Percentiles rank a stretch among this genome's conserved stretches.
phyloP scores from a whole-genome alignment of 345 rosid genomes.

The Eucalyptus rudis region DNA sequence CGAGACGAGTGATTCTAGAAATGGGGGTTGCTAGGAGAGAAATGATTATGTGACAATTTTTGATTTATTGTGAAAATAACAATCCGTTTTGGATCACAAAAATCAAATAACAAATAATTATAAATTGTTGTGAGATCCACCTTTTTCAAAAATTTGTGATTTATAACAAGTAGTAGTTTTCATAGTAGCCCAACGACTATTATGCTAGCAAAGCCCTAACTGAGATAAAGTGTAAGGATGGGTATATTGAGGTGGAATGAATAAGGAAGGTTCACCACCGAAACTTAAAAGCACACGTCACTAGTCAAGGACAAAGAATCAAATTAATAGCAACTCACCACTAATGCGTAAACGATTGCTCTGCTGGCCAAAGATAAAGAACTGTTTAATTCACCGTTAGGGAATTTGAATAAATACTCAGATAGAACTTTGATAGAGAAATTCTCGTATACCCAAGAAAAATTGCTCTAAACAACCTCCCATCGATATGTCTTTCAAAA shows the following conservation, averaged over 20 bases:
- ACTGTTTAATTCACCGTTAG: too few relatives aligned
- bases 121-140: too few relatives aligned
- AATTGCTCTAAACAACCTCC: neutral
- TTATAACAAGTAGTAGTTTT: too few relatives aligned
- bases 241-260: neutral
- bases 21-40: neutral
- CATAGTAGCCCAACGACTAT: accelerated
- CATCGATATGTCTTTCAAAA: too few relatives aligned
- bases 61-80: too few relatives aligned
- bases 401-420: neutral
- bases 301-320: neutral
- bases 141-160: too few relatives aligned
- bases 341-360: neutral
- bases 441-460: neutral
- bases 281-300: neutral
- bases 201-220: too few relatives aligned
- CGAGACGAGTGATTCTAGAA: neutral
- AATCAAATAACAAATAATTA: too few relatives aligned
- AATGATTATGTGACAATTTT: too few relatives aligned
- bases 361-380: too few relatives aligned
- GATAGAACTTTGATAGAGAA: neutral
- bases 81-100: too few relatives aligned
- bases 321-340: neutral
- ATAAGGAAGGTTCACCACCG: neutral
- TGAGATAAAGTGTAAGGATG: neutral